Evolutionary conservation across 78 protist genomes (phyloP).

Genomic region (Speleostelium caveatum): DNA sequence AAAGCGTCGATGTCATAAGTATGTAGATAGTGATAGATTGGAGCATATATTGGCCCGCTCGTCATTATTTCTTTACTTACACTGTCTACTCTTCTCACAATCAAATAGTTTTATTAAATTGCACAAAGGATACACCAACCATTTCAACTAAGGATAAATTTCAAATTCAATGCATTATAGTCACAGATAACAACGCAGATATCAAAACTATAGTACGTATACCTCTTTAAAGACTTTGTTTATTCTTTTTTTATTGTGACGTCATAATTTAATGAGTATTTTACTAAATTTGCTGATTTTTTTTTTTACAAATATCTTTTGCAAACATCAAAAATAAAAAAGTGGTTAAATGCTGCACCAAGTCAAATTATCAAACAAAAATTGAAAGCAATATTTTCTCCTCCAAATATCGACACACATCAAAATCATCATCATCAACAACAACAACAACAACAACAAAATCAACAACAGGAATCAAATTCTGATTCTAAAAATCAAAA

Average conservation of each 20-base stretch:
- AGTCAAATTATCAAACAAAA: constrained; percentile 51
- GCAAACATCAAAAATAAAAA: not conserved
- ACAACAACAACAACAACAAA: not conserved
- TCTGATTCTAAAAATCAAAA: not conserved
- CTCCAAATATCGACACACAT: not conserved
- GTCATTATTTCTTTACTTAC: not conserved
- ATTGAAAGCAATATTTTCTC: constrained; percentile 65
- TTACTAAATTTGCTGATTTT: not conserved
- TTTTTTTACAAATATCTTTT: not conserved
- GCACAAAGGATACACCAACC: constrained; percentile 67
- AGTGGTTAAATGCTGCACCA: constrained; percentile 60
- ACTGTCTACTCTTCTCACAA: not conserved
- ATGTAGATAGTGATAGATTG: not conserved
- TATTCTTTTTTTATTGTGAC: not conserved
- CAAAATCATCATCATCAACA: not conserved
- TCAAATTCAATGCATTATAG: constrained; percentile 63
- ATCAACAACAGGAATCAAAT: not conserved
- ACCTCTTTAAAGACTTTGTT: not conserved
- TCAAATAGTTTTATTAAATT: constrained; percentile 55
- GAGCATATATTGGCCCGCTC: not conserved
- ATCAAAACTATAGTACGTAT: constrained; percentile 54
- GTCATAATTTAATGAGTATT: not conserved
- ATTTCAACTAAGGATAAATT: constrained; percentile 76
- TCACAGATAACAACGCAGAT: constrained; percentile 33
- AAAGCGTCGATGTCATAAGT: constrained; percentile 75